Evolutionary conservation across 2,329 filamentous ascomycete genomes (phyloP), one percentile per base, ranked within the genome.

Genomic region (Didymella glomerata): DNA sequence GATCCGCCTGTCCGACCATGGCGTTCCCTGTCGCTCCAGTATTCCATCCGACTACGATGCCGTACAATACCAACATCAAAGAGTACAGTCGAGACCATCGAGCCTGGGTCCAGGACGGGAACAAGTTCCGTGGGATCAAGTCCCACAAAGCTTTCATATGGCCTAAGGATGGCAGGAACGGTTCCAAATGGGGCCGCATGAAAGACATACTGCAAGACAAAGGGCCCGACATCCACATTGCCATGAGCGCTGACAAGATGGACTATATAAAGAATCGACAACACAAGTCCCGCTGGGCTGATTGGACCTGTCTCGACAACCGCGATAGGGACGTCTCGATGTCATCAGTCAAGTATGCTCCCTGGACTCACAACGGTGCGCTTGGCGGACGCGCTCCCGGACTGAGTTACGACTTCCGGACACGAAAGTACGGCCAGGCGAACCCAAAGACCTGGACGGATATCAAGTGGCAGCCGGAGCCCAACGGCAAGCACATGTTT

Each of bases 161-260:
- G 70, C 81, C 80, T 0, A 76, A 76, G 46, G 81, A 83, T 59
- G 79, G 79, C 28, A 77, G 75, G 40, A 72, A 76, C 18, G 66
- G 68, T 1, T 74, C 73, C 0, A 69, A 62, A 2, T 68, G 70
- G 59, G 78, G 80, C 10, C 71, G 81, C 16, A 62, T 79, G 54
- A 81, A 79, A 61, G 81, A 83, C 52, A 74, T 78, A 18, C 36
- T 81, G 24, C 69, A 66, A 2, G 71, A 74, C 49, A 71, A 77
- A 57, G 81, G 81, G 3, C 78, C 81, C 2, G 81, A 83, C 54
- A 79, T 83, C 36, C 80, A 78, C 61, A 67, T 82, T n/a, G 68
- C 76, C 2, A 73, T 75, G 40, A 76, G 69, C 48, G 76, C 76
- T 25, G 73, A 78, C 52, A 75, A 69, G 54, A 67, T 68, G 24